Base-by-base conservation (phyloP, 2,329 filamentous ascomycete genomes). In the Neofusicoccum parvum region DNA sequence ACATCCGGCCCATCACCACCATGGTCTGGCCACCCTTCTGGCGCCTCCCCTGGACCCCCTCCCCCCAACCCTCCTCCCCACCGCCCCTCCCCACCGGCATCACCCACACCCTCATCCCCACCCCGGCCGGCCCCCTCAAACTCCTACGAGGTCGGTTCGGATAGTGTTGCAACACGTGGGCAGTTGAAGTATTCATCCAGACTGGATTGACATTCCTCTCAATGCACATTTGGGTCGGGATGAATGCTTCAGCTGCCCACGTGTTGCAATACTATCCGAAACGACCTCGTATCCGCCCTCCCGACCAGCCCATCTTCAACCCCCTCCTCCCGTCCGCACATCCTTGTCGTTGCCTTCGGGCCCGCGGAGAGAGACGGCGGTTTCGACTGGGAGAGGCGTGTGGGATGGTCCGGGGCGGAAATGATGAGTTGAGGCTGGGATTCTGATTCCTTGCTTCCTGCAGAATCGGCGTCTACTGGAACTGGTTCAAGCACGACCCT, bases 291-390 rank as follows among this genome's bases (percentile, higher is more conserved):
- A 34, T 78, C 76, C 65, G 80, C 79, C n/a, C 7, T 41, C n/a
- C n/a, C 27, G 9, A 14, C 51, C n/a, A 20, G 4, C 17, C 14
- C 34, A n/a, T 17, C n/a, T 6, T 3, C 17, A 15, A 68, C 72
- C 14, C 78, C 80, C 1, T 62, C 69, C 2, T 67, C 65, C 20
- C 62, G 46, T 58, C 72, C 78, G 10, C 79, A 82, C 1, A 71
- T 86, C 12, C 80, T 86, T 74, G 85, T 86, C 73, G 75, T 80
- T 45, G 83, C 83, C 56, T 85, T 86, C 77, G 85, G 84, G 46
- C 78, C 78, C 63, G 85, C 85, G 23, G 20, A 23, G 20, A 23
- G 20, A 23, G 12, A 37, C 17, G 20, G 20, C 32, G 20, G 53
- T 10, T 4, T 27, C 20, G 53, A 37, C 5, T 80, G 70, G 78